Evolutionary conservation across 352 stramenopile species (phyloP).

Genomic region (Labyrinthula sp.): DNA sequence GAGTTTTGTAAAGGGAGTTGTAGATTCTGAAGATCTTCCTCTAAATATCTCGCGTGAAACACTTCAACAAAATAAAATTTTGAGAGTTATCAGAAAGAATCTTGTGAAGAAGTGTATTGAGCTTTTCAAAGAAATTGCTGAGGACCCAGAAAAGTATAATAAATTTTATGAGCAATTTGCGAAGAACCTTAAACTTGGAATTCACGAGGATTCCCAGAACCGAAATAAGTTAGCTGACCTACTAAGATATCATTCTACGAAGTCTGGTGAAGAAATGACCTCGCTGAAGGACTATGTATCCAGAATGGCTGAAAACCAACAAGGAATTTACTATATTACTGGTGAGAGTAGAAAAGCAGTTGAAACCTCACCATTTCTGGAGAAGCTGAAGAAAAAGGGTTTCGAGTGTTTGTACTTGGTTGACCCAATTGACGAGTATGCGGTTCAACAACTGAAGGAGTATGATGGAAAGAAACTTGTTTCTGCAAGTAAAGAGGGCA

Average conservation of each 20-base stretch:
- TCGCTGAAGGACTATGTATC: conserved; percentile 95
- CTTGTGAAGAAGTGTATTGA: conserved; percentile 95
- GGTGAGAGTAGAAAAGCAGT: conserved; percentile 95
- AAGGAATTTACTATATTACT: conserved; percentile 99
- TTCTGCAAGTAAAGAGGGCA: conserved; percentile 68
- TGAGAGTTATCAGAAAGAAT: conserved; percentile 99
- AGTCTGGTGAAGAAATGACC: conserved; percentile 84
- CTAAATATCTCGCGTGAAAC: conserved; percentile 99
- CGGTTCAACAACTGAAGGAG: conserved; percentile 97
- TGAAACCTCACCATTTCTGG: conserved; percentile 95
- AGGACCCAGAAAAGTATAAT: conserved; percentile 89
- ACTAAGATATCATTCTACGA: conserved; percentile 92
- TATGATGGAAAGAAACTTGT: conserved; percentile 99
- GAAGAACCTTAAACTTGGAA: conserved; percentile 98
- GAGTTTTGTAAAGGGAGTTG: conserved; percentile 93
- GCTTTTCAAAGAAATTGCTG: conserved; percentile 94
- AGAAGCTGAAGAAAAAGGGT: conserved; percentile 99
- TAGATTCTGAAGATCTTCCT: conserved; percentile 97
- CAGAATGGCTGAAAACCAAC: conserved; percentile 80
- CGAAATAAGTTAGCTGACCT: conserved; percentile 96
- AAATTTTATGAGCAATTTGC: conserved; percentile 99
- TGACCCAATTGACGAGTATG: conserved; percentile 98
- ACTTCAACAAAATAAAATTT: conserved; percentile 99
- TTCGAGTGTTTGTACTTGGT: conserved; percentile 98
- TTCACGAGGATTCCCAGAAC: conserved; percentile 98